Base-by-base conservation (phyloP, 2,329 filamentous ascomycete species). In the Fusarium subglutinans region DNA sequence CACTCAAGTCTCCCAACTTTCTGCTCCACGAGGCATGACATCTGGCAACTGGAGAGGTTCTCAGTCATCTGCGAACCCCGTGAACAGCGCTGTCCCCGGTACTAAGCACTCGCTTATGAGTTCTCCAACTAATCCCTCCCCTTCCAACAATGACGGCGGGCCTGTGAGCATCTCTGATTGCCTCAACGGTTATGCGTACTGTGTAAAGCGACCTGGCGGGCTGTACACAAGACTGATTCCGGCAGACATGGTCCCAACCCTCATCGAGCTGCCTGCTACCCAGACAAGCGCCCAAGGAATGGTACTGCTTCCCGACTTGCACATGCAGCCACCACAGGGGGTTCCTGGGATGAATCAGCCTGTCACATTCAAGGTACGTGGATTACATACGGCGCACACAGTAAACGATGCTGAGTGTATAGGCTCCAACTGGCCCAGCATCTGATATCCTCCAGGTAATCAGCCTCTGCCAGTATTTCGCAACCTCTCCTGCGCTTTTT, bases 241-340 rank as follows among this genome's bases (percentile, higher is more conserved):
- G 6, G 72, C 72, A 35, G 72, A 74, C 44, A 74, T 75, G 72
- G 69, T 74, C 28, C 72, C 72, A 15, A n/a, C 28, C 8, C 76
- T 87, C 40, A 74, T 80, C 11, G 84, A 85, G 50, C 81, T 90
- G 9, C 85, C 86, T 4, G 75, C 82, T 3, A 62, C 81, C 3
- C 83, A 88, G 77, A 64, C 76, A 15, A 80, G 78, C 41, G 79
- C 79, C 28, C 72, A 75, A 12, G 85, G 86, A 18, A 85, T 90
- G 84, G 79, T 87, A 10, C 82, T 88, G 11, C 77, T 90, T 26
- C 85, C 86, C 1, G 73, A 81, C 14, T 83, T 87, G 22, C 77
- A 79, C 40, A 83, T 79, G 12, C 53, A 81, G 37, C 82, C 83
- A 28, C 80, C 81, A 14, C 81, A 82, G 43, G 84, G 84, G 8